phyloP scores from a whole-genome alignment of 345 rosid genomes.

The Abelmoschus esculentus region DNA sequence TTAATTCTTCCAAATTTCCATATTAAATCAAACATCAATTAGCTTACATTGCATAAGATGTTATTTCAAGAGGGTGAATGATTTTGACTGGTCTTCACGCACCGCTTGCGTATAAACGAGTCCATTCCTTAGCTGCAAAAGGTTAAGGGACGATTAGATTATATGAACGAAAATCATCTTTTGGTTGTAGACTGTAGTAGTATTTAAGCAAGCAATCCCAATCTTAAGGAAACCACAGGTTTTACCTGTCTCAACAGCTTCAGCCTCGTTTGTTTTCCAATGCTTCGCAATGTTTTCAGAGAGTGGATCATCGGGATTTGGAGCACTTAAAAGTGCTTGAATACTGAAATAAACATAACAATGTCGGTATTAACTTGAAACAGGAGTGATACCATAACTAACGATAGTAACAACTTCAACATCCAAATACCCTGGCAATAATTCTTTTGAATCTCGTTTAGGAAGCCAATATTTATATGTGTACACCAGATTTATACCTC shows the following conservation, averaged over 20 bases:
- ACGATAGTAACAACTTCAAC: background rate
- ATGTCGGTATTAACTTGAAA: background rate
- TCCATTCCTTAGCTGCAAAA: constrained; percentile 93
- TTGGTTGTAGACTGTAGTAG: background rate
- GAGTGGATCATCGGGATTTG: constrained; percentile 97
- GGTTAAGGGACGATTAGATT: background rate
- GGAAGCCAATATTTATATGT: background rate
- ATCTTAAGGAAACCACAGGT: background rate
- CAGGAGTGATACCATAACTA: background rate
- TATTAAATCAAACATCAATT: constrained; percentile 23
- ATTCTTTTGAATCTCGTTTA: background rate
- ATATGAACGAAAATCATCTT: background rate
- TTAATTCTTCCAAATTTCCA: constrained; percentile 29
- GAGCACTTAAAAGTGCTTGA: constrained; percentile 97
- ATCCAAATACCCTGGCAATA: background rate
- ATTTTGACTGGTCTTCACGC: constrained; percentile 37
- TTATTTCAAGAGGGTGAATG: constrained; percentile 17
- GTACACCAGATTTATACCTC: background rate
- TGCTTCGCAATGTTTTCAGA: constrained; percentile 98
- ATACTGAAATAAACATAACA: constrained; percentile 35
- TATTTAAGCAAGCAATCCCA: background rate
- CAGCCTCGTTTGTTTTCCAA: constrained; percentile 91
- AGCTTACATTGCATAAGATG: constrained; percentile 29
- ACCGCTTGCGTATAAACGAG: constrained; percentile 84
- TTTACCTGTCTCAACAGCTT: constrained; percentile 96